These are phyloP conservation scores for Adansonia digitata DNA, from an alignment of 345 rosid species.

Conservation along the genomic window DNA sequence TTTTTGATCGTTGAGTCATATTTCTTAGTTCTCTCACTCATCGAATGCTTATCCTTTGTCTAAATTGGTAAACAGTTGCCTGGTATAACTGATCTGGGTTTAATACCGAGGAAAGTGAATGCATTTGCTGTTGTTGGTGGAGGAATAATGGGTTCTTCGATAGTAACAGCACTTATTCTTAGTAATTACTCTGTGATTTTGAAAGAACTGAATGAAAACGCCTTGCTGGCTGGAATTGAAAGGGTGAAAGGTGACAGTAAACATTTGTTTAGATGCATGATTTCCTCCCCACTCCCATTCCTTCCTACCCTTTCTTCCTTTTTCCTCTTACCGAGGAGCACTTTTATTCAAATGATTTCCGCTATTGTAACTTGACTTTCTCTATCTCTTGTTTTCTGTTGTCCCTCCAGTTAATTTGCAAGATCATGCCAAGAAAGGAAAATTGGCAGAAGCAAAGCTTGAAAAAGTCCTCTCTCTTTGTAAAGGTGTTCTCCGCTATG, in stretches of 20 bases:
- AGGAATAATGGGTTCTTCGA: slow-evolving; percentile 5
- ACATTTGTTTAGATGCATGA: background rate
- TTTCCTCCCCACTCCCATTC: background rate
- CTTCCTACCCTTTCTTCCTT: background rate
- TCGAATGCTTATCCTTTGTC: background rate
- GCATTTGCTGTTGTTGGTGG: slow-evolving; percentile 8
- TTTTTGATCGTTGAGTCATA: background rate
- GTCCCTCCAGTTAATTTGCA: background rate
- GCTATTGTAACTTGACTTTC: background rate
- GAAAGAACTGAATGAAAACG: slow-evolving; percentile 4
- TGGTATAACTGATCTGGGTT: slow-evolving; percentile 3
- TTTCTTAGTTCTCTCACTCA: background rate
- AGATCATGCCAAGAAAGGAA: background rate
- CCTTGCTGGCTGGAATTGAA: background rate
- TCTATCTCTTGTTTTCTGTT: background rate
- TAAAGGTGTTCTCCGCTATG: slow-evolving; percentile 3
- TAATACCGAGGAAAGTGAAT: slow-evolving; percentile 5
- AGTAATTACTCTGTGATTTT: background rate
- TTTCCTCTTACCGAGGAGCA: background rate
- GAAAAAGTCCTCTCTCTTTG: background rate
- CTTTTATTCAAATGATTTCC: background rate
- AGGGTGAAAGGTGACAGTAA: slow-evolving; percentile 1
- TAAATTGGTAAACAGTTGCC: background rate
- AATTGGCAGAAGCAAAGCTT: background rate
- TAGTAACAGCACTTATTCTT: background rate